These are phyloP conservation scores for Paramyrothecium sp. DNA, from an alignment of 2,329 filamentous ascomycete genomes.

Conservation along the genomic window DNA sequence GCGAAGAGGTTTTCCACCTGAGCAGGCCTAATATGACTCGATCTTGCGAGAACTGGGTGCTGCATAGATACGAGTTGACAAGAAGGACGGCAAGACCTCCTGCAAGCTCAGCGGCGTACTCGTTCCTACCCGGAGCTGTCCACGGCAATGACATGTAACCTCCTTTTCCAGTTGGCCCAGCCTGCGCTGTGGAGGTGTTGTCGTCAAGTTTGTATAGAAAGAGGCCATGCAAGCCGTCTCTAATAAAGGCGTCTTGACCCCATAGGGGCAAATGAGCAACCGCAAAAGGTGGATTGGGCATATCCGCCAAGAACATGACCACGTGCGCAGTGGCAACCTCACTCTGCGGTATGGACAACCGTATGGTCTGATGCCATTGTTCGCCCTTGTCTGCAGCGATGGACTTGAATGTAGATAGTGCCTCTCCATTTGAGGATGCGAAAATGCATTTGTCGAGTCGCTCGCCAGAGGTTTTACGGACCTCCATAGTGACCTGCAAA, in stretches of 20 bases:
- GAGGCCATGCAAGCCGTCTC: constrained; percentile 78
- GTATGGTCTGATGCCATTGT: constrained; percentile 84
- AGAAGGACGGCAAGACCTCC: constrained; percentile 78
- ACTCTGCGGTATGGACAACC: constrained; percentile 73
- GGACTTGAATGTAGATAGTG: constrained; percentile 84
- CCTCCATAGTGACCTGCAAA: constrained; percentile 85
- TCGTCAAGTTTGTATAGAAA: constrained; percentile 92
- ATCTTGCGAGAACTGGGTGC: constrained; percentile 92
- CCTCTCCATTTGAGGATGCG: constrained; percentile 76
- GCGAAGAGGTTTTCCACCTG: constrained; percentile 77
- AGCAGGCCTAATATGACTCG: constrained; percentile 79
- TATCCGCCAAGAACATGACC: constrained; percentile 85
- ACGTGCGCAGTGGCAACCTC: constrained; percentile 83
- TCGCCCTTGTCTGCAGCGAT: constrained; percentile 76
- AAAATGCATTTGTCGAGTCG: constrained; percentile 87
- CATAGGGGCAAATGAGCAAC: constrained; percentile 91
- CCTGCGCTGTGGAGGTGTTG: constrained; percentile 68
- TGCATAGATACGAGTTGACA: constrained; percentile 85
- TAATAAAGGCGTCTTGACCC: constrained; percentile 86
- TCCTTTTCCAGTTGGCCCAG: constrained; percentile 67
- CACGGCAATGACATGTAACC: constrained; percentile 86
- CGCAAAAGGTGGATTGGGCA: constrained; percentile 84
- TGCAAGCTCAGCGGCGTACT: constrained; percentile 71
- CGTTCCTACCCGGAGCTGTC: constrained; percentile 65
- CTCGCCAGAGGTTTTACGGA: constrained; percentile 75